Conservation (phyloP, 2,329 filamentous ascomycete species). For the Penicillium sp. region DNA sequence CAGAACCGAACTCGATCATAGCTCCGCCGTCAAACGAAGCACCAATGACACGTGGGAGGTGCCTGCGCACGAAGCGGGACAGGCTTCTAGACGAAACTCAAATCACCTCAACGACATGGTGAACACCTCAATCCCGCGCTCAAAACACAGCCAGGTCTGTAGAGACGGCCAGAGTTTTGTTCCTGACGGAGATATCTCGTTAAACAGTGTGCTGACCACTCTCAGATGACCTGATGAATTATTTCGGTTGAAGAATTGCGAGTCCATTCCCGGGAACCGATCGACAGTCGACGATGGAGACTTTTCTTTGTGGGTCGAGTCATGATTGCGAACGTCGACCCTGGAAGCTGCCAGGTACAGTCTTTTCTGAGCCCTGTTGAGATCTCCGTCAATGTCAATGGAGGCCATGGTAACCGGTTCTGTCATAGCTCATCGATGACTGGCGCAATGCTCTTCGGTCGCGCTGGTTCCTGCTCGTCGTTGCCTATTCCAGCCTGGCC, state of each 20-base stretch:
- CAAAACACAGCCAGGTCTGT: not conserved
- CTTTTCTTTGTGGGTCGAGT: not conserved
- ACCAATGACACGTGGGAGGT: not conserved
- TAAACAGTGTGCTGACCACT: not conserved
- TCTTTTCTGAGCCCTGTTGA: not conserved
- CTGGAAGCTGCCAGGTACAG: not conserved
- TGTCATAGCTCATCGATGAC: not conserved
- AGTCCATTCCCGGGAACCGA: not conserved
- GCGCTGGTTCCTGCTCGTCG: not conserved
- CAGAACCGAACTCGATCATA: not conserved
- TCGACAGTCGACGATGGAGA: not conserved
- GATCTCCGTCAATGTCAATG: not conserved
- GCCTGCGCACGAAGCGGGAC: not conserved
- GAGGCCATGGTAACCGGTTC: not conserved
- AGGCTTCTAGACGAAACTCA: not conserved
- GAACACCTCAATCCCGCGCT: too few species aligned
- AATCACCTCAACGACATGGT: not conserved
- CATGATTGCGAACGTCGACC: not conserved
- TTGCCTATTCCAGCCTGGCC: not conserved
- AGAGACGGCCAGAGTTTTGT: not conserved
- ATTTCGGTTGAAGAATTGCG: not conserved
- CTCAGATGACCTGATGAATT: too few species aligned
- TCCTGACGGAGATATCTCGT: not conserved
- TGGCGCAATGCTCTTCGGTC: not conserved
- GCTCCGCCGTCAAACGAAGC: not conserved